phyloP scores from a whole-genome alignment of 176 grass and related monocot species.

The Zea mays region Zm-B73-REFERENCE-NAM-5.0 NC_050100.1:1494501-1495000 shows the following conservation, averaged over 20 bases:
- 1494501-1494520: no score
- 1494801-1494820: background rate
- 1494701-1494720: background rate
- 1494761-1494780: background rate
- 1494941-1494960: constrained; percentile 33
- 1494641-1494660: background rate
- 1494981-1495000: constrained; percentile 30
- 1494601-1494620: background rate
- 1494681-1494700: background rate
- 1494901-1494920: constrained; percentile 18
- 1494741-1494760: background rate
- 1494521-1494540: background rate
- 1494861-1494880: background rate
- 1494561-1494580: background rate
- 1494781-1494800: background rate
- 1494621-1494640: background rate
- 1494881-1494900: background rate
- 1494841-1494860: background rate
- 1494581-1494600: background rate
- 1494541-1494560: background rate
- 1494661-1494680: background rate
- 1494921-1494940: background rate
- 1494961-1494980: constrained; percentile 22
- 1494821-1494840: background rate
- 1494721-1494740: background rate